A percentile compares a stretch with the other conserved stretches of the same genome.
These are phyloP conservation scores for Speleostelium caveatum DNA, from an alignment of 78 protist species.

Conservation along the genomic window DNA sequence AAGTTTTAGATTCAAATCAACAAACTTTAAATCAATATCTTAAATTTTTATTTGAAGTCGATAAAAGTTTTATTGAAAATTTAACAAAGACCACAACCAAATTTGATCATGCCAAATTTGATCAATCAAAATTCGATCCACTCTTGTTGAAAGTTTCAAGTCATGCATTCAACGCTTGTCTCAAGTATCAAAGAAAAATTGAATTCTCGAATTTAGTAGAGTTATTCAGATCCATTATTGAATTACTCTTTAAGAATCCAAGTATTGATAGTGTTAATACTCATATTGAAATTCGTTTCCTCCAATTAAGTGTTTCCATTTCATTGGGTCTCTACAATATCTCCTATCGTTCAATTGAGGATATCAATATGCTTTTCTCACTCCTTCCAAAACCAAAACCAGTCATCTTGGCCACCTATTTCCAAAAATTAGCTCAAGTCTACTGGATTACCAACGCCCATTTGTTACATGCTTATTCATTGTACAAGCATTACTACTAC, in stretches of 20 bases:
- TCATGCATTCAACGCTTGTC: conserved; percentile 90
- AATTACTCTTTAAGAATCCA: conserved; percentile 49
- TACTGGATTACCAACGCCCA: conserved; percentile 89
- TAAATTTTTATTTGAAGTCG: conserved; percentile 27
- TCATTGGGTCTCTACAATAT: conserved; percentile 92
- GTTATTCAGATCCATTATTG: conserved; percentile 84
- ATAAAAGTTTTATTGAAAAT: conserved; percentile 24
- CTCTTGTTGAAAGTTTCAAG: conserved; percentile 26
- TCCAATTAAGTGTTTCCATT: conserved; percentile 89
- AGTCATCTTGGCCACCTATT: conserved; percentile 82
- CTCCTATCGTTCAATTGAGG: conserved; percentile 90
- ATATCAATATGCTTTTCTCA: conserved; percentile 83
- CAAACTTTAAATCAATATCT: neutral
- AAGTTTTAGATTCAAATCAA: conserved; percentile 24
- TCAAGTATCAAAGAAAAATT: conserved; percentile 85
- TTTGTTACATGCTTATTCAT: conserved; percentile 83
- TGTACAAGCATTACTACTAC: conserved; percentile 48
- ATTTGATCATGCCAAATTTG: conserved; percentile 32
- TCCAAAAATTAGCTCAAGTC: conserved; percentile 84
- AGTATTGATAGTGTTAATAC: conserved; percentile 82
- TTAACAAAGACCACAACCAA: conserved; percentile 4
- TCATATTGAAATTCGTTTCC: conserved; percentile 90
- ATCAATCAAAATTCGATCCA: conserved; percentile 32
- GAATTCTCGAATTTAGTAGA: conserved; percentile 92
- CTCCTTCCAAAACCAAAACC: conserved; percentile 72